Percentiles rank a stretch among this genome's conserved stretches.
These are phyloP conservation scores for Boletus pseudopeckii DNA, from an alignment of 768 basidiomycete species.

Conservation along the genomic window DNA sequence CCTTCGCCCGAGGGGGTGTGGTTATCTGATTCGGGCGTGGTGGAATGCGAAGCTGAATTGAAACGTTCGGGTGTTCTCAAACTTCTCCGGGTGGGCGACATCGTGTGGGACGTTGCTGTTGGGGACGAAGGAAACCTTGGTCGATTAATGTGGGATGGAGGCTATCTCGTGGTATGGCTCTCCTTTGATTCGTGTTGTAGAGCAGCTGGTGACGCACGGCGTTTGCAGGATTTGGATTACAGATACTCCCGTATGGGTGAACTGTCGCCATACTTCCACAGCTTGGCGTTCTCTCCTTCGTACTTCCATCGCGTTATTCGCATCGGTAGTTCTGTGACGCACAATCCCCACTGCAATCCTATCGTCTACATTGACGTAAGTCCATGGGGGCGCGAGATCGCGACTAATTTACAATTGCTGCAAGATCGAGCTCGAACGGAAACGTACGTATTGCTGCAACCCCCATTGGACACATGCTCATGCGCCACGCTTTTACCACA, in stretches of 20 bases:
- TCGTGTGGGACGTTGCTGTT: conserved; percentile 84
- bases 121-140: conserved; percentile 85
- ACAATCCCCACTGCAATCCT: conserved; percentile 52
- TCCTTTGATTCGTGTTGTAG: conserved; percentile 1
- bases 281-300: conserved; percentile 79
- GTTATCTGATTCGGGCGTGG: conserved; percentile 76
- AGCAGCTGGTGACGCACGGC: background rate
- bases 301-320: conserved; percentile 87
- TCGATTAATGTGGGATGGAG: conserved; percentile 85
- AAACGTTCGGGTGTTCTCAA: conserved; percentile 48
- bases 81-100: conserved; percentile 70
- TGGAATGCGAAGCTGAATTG: conserved; percentile 81
- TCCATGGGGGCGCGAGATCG: conserved; percentile 79
- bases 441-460: conserved; percentile 53
- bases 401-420: conserved; percentile 66
- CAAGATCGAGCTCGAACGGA: conserved; percentile 77
- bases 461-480: conserved; percentile 1
- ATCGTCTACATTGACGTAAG: conserved; percentile 70
- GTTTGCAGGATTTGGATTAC: conserved; percentile 75
- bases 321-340: conserved; percentile 34
- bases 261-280: conserved; percentile 75
- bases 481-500: conserved; percentile 27
- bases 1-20: conserved; percentile 85
- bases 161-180: conserved; percentile 71
- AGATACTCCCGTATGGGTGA: conserved; percentile 74